Conservation (phyloP, 2,329 filamentous ascomycete genomes). For the Ophiostoma angusticollis region DNA sequence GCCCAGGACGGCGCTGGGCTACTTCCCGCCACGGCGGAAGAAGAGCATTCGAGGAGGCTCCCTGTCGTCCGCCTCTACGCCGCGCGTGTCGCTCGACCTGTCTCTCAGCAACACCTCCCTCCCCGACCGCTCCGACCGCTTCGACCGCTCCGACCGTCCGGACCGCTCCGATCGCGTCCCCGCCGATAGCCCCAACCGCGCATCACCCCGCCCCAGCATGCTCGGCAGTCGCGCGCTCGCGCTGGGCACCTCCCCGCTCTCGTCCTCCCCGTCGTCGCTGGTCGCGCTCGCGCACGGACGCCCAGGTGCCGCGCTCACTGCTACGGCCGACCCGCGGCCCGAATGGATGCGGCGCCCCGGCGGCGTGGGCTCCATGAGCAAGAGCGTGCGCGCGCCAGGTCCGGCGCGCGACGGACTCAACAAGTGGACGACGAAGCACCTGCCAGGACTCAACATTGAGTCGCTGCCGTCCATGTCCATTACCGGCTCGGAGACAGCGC, state of each 20-base stretch:
- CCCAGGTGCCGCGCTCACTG: too few relatives aligned
- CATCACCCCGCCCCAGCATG: conserved; percentile 31
- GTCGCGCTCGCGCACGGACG: not conserved
- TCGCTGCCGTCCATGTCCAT: conserved; percentile 53
- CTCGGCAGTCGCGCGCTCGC: conserved; percentile 23
- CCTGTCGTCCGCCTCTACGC: conserved; percentile 53
- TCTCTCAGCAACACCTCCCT: conserved; percentile 26
- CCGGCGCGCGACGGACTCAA: conserved; percentile 78
- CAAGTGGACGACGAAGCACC: conserved; percentile 67
- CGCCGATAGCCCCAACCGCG: conserved; percentile 23
- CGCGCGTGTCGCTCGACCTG: conserved; percentile 51
- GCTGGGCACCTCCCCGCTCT: conserved; percentile 18
- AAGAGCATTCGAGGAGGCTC: conserved; percentile 58
- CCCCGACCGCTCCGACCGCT: conserved; percentile 21
- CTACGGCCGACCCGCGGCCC: conserved; percentile 27
- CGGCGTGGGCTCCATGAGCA: conserved; percentile 71
- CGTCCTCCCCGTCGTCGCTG: conserved; percentile 22
- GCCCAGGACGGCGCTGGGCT: conserved; percentile 67
- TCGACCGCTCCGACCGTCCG: too few relatives aligned
- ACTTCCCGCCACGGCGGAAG: conserved; percentile 82
- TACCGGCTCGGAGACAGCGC: conserved; percentile 46
- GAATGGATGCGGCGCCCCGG: conserved; percentile 70
- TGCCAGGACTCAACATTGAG: conserved; percentile 66
- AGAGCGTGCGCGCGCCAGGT: conserved; percentile 59
- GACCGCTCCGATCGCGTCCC: too few relatives aligned